Conservation (phyloP, 2,329 filamentous ascomycete species). For the Samsoniella hepiali region DNA sequence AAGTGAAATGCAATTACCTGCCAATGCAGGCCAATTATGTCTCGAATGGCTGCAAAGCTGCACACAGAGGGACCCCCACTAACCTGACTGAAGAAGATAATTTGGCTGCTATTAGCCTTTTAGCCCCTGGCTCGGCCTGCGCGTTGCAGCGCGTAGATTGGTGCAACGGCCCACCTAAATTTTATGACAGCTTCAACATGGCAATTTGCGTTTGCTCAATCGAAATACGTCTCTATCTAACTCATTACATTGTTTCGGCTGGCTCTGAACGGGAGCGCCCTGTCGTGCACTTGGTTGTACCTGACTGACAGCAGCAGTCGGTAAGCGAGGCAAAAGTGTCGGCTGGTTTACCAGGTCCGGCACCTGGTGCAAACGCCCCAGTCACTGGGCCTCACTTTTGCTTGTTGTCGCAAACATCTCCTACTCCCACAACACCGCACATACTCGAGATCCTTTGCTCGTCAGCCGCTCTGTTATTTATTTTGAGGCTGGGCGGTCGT, state of each 20-base stretch:
- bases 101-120: background rate
- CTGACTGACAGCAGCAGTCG: background rate
- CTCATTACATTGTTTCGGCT: no score
- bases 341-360: background rate
- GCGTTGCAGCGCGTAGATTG: background rate
- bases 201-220: background rate
- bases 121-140: background rate
- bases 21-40: no score
- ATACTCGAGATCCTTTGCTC: no score
- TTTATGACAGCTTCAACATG: background rate
- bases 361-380: background rate
- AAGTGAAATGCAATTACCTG: background rate
- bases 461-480: no score
- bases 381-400: background rate
- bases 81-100: background rate
- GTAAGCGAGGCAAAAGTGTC: background rate
- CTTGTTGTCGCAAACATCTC: background rate
- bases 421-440: background rate
- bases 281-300: background rate
- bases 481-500: background rate
- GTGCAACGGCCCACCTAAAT: slow-evolving; percentile 1
- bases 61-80: background rate
- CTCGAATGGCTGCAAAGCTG: no score
- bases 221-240: background rate
- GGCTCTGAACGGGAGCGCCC: background rate